Percentiles rank a stretch among this genome's conserved stretches.
These are phyloP conservation scores for Ogataea corticis DNA, from an alignment of 805 yeast species.

Conservation along the genomic window DNA sequence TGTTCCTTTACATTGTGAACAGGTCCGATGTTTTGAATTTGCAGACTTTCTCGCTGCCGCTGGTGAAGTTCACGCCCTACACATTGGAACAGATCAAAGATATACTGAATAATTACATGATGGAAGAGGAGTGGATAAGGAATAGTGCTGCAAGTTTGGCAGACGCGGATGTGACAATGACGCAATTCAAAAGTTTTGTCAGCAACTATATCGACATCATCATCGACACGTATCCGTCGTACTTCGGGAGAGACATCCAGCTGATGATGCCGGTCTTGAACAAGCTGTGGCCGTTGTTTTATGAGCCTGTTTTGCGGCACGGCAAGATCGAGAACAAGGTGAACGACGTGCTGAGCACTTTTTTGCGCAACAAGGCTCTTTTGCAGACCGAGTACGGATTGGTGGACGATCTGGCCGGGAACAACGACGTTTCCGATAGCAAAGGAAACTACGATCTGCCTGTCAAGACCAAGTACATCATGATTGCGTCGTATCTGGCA, in stretches of 20 bases:
- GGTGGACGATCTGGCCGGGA: slow-evolving; percentile 21
- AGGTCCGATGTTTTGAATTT: slow-evolving; percentile 40
- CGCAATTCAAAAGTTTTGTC: slow-evolving; percentile 23
- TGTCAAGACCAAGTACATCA: slow-evolving; percentile 61
- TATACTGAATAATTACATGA: slow-evolving; percentile 32
- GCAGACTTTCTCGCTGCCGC: slow-evolving; percentile 42
- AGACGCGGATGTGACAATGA: slow-evolving; percentile 6
- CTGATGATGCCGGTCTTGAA: slow-evolving; percentile 33
- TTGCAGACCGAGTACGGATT: slow-evolving; percentile 28
- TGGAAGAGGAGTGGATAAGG: slow-evolving; percentile 18
- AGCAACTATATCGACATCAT: slow-evolving; percentile 43
- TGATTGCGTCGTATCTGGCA: slow-evolving; percentile 81
- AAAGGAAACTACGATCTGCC: slow-evolving; percentile 49
- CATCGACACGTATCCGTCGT: slow-evolving; percentile 45
- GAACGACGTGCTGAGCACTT: slow-evolving; percentile 32
- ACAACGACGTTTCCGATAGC: slow-evolving; percentile 2
- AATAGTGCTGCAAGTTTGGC: neutral
- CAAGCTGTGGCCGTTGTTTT: slow-evolving; percentile 34
- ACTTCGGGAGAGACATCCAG: slow-evolving; percentile 45
- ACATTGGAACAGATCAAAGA: slow-evolving; percentile 36
- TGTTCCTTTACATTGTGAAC: slow-evolving; percentile 42
- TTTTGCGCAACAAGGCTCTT: slow-evolving; percentile 25
- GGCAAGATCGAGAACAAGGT: slow-evolving; percentile 21
- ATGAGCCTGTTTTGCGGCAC: slow-evolving; percentile 24
- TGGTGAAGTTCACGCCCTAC: slow-evolving; percentile 41